A percentile compares a stretch with the other conserved stretches of the same genome.
These are phyloP conservation scores for Wickerhamiella kurtzmanii DNA, from an alignment of 805 yeast genomes.

Conservation along the genomic window DNA sequence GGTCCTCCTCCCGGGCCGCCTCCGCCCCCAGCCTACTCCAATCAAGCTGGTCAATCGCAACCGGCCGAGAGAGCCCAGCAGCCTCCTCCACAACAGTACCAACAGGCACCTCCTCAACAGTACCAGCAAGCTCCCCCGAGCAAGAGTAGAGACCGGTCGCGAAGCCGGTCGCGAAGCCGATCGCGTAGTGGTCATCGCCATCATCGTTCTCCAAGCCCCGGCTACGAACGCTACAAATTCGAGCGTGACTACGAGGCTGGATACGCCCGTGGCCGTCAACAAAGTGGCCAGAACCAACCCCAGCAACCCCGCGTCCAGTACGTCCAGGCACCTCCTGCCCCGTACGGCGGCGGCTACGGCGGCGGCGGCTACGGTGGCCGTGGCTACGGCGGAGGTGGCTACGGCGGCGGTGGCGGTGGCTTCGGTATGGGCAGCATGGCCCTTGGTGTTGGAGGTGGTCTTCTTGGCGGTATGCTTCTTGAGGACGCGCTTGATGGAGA, in stretches of 20 bases:
- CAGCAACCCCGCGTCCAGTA: constrained; percentile 24
- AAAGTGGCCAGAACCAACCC: constrained; percentile 13
- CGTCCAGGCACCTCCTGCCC: constrained; percentile 26
- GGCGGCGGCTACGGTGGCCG: constrained; percentile 8
- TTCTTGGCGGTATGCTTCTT: constrained; percentile 22
- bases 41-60: constrained; percentile 11
- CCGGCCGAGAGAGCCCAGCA: constrained; percentile 28
- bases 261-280: constrained; percentile 1
- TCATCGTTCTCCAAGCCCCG: not conserved
- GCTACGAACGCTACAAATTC: constrained; percentile 1
- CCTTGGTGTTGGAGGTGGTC: constrained; percentile 22
- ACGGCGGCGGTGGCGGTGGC: constrained; percentile 24
- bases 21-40: constrained; percentile 5
- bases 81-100: constrained; percentile 20
- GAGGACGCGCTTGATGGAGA: constrained; percentile 14
- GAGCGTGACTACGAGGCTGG: constrained; percentile 2
- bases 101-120: constrained; percentile 9
- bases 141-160: not conserved
- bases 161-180: not conserved
- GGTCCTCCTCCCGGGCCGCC: constrained; percentile 18
- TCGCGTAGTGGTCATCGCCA: not conserved
- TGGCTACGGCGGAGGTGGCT: constrained; percentile 10
- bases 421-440: constrained; percentile 37
- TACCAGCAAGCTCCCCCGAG: constrained; percentile 13
- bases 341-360: constrained; percentile 27